These are phyloP conservation scores for Tylopilus sp. DNA, from an alignment of 768 basidiomycete species.

Conservation along the genomic window DNA sequence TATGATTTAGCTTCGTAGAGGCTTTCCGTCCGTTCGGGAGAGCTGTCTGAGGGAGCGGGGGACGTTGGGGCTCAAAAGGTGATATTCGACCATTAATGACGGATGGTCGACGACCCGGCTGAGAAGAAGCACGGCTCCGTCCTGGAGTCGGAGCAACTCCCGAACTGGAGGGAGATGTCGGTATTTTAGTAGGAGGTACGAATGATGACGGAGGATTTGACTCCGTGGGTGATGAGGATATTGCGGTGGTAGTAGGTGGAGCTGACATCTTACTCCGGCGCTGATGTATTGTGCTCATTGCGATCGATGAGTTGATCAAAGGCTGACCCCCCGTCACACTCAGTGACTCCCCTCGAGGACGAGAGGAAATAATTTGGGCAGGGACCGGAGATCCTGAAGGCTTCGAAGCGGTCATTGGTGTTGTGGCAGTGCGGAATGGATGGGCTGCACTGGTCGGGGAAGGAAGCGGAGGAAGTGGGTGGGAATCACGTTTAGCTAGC, in stretches of 20 bases:
- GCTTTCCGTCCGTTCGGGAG: slow-evolving; percentile 51
- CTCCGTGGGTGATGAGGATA: slow-evolving; percentile 35
- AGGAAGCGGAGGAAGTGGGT: slow-evolving; percentile 67
- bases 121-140: slow-evolving; percentile 69
- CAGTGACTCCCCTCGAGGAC: slow-evolving; percentile 57
- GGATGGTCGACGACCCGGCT: slow-evolving; percentile 71
- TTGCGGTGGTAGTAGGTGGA: slow-evolving; percentile 37
- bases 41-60: slow-evolving; percentile 46
- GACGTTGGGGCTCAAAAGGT: slow-evolving; percentile 47
- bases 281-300: slow-evolving; percentile 64
- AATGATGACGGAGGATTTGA: slow-evolving; percentile 36
- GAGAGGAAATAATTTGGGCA: slow-evolving; percentile 39
- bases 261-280: slow-evolving; percentile 65
- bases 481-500: slow-evolving; percentile 48
- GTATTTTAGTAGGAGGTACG: slow-evolving; percentile 29
- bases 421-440: slow-evolving; percentile 27
- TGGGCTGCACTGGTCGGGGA: slow-evolving; percentile 37
- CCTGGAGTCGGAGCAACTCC: slow-evolving; percentile 35
- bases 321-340: slow-evolving; percentile 31
- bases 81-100: slow-evolving; percentile 49
- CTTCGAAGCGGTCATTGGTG: slow-evolving; percentile 17
- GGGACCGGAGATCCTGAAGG: slow-evolving; percentile 51
- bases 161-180: slow-evolving; percentile 41
- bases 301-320: slow-evolving; percentile 58
- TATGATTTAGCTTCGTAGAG: slow-evolving; percentile 57